A percentile compares a stretch with the other conserved stretches of the same genome.
These are phyloP conservation scores for Hypoxylon lienhwacheense DNA, from an alignment of 495 filamentous ascomycete genomes.

Conservation along the genomic window DNA sequence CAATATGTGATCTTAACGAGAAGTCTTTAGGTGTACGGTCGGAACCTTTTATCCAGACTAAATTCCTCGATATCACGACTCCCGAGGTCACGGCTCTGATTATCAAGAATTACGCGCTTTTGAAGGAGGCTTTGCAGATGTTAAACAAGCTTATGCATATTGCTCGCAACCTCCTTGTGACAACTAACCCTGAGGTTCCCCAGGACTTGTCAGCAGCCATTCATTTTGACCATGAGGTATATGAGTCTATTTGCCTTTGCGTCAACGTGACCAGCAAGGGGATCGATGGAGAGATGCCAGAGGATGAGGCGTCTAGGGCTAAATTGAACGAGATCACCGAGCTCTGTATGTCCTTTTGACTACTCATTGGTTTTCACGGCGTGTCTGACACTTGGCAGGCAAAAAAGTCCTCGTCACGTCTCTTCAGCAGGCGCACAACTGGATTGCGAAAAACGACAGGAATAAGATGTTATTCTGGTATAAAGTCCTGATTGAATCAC, in stretches of 20 bases:
- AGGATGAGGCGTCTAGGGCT: constrained; percentile 60
- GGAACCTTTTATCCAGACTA: constrained; percentile 43
- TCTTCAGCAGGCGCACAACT: constrained; percentile 89
- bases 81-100: constrained; percentile 71
- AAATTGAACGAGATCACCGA: constrained; percentile 59
- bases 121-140: constrained; percentile 80
- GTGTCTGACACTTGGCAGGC: constrained; percentile 51
- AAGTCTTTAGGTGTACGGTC: constrained; percentile 57
- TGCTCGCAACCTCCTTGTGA: constrained; percentile 79
- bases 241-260: constrained; percentile 79
- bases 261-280: constrained; percentile 86
- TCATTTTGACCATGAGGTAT: constrained; percentile 78
- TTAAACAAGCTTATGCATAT: constrained; percentile 84
- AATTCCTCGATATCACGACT: constrained; percentile 54
- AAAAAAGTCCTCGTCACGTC: constrained; percentile 89
- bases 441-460: constrained; percentile 86
- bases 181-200: constrained; percentile 68
- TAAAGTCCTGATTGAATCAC: constrained; percentile 61
- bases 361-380: neutral
- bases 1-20: constrained; percentile 63
- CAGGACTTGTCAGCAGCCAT: constrained; percentile 84
- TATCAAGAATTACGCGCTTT: constrained; percentile 68
- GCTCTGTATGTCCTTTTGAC: constrained; percentile 47
- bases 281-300: constrained; percentile 77
- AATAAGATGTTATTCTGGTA: constrained; percentile 91